These are phyloP conservation scores for Dacryopinax spathularia DNA, from an alignment of 768 basidiomycete genomes.

Conservation along the genomic window DNA sequence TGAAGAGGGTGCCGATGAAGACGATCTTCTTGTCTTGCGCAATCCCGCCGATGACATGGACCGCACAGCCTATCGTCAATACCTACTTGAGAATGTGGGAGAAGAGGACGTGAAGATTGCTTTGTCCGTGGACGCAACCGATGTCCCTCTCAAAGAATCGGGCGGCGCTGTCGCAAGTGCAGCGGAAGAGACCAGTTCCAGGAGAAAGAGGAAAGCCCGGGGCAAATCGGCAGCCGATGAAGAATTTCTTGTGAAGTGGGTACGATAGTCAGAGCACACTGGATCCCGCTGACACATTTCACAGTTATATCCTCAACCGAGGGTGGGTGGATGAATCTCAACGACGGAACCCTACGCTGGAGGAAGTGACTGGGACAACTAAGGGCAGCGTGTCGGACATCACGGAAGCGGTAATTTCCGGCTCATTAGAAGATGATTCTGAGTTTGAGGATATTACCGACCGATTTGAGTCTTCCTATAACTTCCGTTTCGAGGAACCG, in stretches of 20 bases:
- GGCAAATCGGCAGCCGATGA: constrained; percentile 56
- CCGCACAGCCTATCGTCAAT: constrained; percentile 65
- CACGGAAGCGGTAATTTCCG: constrained; percentile 16
- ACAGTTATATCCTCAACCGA: constrained; percentile 88
- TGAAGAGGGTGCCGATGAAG: constrained; percentile 18
- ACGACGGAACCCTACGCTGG: constrained; percentile 67
- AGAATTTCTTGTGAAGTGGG: constrained; percentile 82
- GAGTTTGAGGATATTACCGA: constrained; percentile 87
- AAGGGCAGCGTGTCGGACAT: constrained; percentile 17
- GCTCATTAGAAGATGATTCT: constrained; percentile 19
- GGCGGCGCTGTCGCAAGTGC: constrained; percentile 19
- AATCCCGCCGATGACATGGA: constrained; percentile 66
- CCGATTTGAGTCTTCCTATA: constrained; percentile 89
- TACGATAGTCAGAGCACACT: too few relatives aligned
- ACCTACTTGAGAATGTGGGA: constrained; percentile 70
- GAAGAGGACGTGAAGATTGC: constrained; percentile 49
- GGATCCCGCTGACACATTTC: neutral
- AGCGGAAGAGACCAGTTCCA: constrained; percentile 14
- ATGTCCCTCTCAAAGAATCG: constrained; percentile 13
- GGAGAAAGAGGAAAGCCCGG: constrained; percentile 15
- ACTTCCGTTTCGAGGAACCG: constrained; percentile 96
- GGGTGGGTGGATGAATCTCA: constrained; percentile 85
- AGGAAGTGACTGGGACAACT: constrained; percentile 45
- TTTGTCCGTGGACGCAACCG: constrained; percentile 32
- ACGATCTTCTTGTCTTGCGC: constrained; percentile 53